Conservation (phyloP, 108 stramenopile genomes). For the Stephanodiscus minutulus region DNA sequence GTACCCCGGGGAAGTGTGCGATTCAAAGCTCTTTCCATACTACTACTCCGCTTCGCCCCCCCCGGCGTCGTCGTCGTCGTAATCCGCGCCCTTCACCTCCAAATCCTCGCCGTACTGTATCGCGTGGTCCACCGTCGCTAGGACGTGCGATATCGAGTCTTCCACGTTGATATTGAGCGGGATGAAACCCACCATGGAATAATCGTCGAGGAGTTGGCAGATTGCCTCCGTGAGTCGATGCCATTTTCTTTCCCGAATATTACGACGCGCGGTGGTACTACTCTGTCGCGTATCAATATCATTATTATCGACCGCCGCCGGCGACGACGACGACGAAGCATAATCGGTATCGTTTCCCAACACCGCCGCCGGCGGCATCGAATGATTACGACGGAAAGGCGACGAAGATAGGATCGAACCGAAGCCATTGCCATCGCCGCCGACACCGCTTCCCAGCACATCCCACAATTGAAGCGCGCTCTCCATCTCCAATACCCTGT, state of each 20-base stretch:
- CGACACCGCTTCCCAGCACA: no score
- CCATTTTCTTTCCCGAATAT: conserved; percentile 46
- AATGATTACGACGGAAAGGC: neutral
- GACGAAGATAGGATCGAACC: neutral
- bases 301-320: neutral
- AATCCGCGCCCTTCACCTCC: conserved; percentile 78
- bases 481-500: conserved; percentile 70
- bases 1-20: no score
- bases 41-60: conserved; percentile 26
- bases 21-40: neutral
- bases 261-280: neutral
- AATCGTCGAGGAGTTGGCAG: conserved; percentile 92
- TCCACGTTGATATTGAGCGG: conserved; percentile 94
- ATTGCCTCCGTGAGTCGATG: conserved; percentile 86
- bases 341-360: neutral
- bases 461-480: conserved; percentile 85
- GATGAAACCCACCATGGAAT: conserved; percentile 93
- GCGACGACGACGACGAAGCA: neutral
- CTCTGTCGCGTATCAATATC: neutral
- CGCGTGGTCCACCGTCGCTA: conserved; percentile 89
- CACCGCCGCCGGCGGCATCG: neutral
- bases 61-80: conserved; percentile 55
- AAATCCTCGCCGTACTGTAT: conserved; percentile 96
- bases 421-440: no score
- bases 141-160: conserved; percentile 82